phyloP scores from a whole-genome alignment of 345 rosid genomes.

The Salix udensis region DNA sequence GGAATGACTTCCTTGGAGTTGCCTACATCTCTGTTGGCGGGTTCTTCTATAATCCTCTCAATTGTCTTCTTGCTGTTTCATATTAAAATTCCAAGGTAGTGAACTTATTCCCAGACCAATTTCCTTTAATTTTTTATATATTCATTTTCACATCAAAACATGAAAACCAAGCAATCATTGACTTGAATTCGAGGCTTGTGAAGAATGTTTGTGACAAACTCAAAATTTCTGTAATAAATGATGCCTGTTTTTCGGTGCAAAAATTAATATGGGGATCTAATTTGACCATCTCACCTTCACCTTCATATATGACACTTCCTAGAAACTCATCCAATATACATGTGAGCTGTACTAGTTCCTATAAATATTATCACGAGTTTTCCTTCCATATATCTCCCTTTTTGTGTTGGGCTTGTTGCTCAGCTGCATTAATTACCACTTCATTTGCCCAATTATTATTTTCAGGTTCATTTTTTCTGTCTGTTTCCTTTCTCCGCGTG shows the following conservation, averaged over 20 bases:
- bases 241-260: background rate
- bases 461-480: background rate
- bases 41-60: constrained; percentile 52
- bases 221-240: background rate
- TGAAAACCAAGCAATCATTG: background rate
- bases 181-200: background rate
- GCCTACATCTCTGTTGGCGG: constrained; percentile 65
- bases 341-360: background rate
- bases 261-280: background rate
- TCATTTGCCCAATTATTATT: background rate
- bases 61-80: constrained; percentile 65
- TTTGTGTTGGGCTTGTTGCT: background rate
- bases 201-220: background rate
- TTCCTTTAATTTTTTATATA: constrained; percentile 4
- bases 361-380: background rate
- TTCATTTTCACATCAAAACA: constrained; percentile 2
- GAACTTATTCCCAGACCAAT: background rate
- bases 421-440: background rate
- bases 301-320: background rate
- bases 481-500: background rate
- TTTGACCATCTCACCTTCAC: background rate
- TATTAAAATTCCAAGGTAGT: constrained; percentile 55
- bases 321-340: background rate
- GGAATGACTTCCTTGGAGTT: constrained; percentile 70
- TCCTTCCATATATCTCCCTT: background rate